phyloP scores from a whole-genome alignment of 768 basidiomycete species.

The Hericium alpestre region DNA sequence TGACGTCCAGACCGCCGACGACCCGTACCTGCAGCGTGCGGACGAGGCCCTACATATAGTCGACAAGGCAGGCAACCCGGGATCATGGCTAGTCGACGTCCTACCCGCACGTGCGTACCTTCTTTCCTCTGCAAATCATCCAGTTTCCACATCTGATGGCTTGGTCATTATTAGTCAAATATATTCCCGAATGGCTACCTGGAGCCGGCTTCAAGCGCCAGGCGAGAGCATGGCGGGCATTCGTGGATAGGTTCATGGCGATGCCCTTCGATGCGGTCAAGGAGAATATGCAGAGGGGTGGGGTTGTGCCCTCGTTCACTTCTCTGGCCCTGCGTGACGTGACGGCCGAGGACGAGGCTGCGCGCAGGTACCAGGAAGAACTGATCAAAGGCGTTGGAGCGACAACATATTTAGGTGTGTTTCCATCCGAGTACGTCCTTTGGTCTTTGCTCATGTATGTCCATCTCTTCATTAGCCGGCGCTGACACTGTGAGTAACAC shows the following conservation, averaged over 20 bases:
- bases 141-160: no score
- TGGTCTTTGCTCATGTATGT: background rate
- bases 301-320: slow-evolving; percentile 6
- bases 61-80: slow-evolving; percentile 13
- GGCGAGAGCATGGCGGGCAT: background rate
- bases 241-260: background rate
- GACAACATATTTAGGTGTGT: background rate
- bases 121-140: background rate
- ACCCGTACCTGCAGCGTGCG: slow-evolving; percentile 12
- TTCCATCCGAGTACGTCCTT: background rate
- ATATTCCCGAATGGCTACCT: slow-evolving; percentile 17
- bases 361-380: slow-evolving; percentile 12
- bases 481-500: slow-evolving; percentile 11
- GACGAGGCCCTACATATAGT: slow-evolving; percentile 11
- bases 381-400: slow-evolving; percentile 9
- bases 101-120: slow-evolving; percentile 15
- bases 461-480: slow-evolving; percentile 5
- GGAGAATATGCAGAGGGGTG: background rate
- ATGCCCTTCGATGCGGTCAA: background rate
- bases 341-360: slow-evolving; percentile 8
- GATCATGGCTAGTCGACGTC: slow-evolving; percentile 17
- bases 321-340: slow-evolving; percentile 12
- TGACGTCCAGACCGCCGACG: slow-evolving; percentile 7
- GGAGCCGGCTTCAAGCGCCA: slow-evolving; percentile 4
- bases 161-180: slow-evolving; percentile 9